phyloP scores from a whole-genome alignment of 169 alveolate genomes.

The Plasmodium adleri region DNA sequence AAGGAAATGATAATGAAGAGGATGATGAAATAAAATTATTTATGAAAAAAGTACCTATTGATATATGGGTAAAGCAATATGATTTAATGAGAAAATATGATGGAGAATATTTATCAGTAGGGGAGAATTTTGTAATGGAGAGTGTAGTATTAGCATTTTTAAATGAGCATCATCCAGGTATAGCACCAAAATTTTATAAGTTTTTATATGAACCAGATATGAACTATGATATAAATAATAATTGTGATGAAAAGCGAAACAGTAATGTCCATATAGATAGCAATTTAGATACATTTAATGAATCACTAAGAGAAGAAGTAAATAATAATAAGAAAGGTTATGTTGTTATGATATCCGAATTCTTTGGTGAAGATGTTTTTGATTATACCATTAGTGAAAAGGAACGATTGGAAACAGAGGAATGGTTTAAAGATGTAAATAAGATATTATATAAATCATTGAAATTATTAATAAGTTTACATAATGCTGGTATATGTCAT shows the following conservation, averaged over 20 bases:
- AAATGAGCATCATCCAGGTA: conserved; percentile 69
- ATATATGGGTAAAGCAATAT: conserved; percentile 85
- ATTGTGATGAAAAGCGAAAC: neutral
- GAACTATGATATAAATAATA: neutral
- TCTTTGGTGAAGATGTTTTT: conserved; percentile 79
- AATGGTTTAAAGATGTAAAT: conserved; percentile 78
- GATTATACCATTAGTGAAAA: conserved; percentile 76
- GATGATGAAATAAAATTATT: conserved; percentile 66
- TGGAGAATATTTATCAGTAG: conserved; percentile 86
- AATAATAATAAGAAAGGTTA: conserved; percentile 74
- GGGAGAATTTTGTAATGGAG: conserved; percentile 87
- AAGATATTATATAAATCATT: conserved; percentile 79
- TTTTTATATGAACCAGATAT: conserved; percentile 78
- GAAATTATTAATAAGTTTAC: conserved; percentile 78
- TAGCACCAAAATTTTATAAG: conserved; percentile 81
- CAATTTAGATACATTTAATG: conserved; percentile 53
- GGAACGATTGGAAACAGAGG: conserved; percentile 42
- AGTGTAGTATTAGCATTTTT: conserved; percentile 85
- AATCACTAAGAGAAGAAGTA: conserved; percentile 15
- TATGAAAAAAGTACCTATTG: conserved; percentile 82
- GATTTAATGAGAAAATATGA: conserved; percentile 79
- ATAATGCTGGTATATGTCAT: conserved; percentile 84
- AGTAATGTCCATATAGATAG: neutral
- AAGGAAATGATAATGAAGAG: no score
- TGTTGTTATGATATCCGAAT: conserved; percentile 78